Percentiles rank a stretch among this genome's conserved stretches.
Conservation (phyloP, 805 yeast species). For the Scheffersomyces amazonensis region DNA sequence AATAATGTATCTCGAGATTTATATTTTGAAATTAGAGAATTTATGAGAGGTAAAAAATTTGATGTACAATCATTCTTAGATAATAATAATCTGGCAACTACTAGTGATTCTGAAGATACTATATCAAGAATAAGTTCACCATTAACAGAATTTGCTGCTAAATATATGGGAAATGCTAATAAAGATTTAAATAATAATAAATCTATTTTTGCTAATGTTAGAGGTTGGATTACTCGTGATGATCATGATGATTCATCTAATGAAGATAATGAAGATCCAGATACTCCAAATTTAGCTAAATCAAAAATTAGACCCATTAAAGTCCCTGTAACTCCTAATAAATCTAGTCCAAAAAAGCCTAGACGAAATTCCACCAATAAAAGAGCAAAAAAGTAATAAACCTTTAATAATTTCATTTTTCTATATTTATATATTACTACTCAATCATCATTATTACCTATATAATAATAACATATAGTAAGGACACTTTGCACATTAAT, state of each 20-base stretch:
- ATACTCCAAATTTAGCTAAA: slow-evolving; percentile 2
- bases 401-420: too few species aligned
- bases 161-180: slow-evolving; percentile 56
- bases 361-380: not conserved
- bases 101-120: slow-evolving; percentile 24
- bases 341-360: not conserved
- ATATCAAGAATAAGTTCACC: slow-evolving; percentile 43
- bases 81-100: slow-evolving; percentile 11
- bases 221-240: slow-evolving; percentile 40
- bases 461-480: too few species aligned
- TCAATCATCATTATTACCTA: too few species aligned
- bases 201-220: slow-evolving; percentile 37
- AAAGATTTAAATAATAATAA: slow-evolving; percentile 30
- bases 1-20: slow-evolving; percentile 77
- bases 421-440: too few species aligned
- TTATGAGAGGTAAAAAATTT: slow-evolving; percentile 48
- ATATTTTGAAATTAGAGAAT: slow-evolving; percentile 81
- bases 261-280: slow-evolving; percentile 17
- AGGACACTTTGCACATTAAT: too few species aligned
- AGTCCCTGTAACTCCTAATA: too few species aligned
- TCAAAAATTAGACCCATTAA: not conserved
- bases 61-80: slow-evolving; percentile 27
- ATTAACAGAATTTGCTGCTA: slow-evolving; percentile 64
- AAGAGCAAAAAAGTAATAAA: slow-evolving; percentile 1
- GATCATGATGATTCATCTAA: slow-evolving; percentile 28